phyloP scores from a whole-genome alignment of 352 stramenopile species.

The Pythium catenulatum region DNA sequence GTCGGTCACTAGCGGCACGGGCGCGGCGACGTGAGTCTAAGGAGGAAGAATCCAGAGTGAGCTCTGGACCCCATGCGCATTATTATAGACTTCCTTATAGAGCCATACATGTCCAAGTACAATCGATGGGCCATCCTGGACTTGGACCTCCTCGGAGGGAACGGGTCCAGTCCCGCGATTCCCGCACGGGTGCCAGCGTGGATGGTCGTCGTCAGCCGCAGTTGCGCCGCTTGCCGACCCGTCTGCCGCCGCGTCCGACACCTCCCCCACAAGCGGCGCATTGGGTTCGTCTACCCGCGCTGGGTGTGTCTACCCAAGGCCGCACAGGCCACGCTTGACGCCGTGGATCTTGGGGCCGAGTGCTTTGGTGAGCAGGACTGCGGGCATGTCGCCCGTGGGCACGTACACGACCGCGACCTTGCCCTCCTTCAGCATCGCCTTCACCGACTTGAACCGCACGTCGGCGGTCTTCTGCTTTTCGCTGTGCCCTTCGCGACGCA shows the following conservation, averaged over 20 bases:
- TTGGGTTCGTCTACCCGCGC: neutral
- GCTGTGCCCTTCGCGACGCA: neutral
- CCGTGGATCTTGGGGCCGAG: neutral
- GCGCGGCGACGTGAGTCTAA: too few species aligned
- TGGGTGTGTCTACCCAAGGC: neutral
- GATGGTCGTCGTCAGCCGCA: too few species aligned
- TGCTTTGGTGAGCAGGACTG: slow-evolving; percentile 52
- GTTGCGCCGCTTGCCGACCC: too few species aligned
- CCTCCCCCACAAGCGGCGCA: neutral
- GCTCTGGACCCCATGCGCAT: too few species aligned
- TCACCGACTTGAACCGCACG: slow-evolving; percentile 26
- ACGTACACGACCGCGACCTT: slow-evolving; percentile 48
- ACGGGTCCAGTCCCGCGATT: too few species aligned
- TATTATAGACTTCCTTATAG: too few species aligned
- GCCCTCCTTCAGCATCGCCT: slow-evolving; percentile 15
- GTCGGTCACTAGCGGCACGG: neutral
- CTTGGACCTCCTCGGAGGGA: too few species aligned
- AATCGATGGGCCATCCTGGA: too few species aligned
- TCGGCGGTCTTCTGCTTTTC: slow-evolving; percentile 51
- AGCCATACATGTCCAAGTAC: too few species aligned
- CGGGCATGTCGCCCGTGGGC: slow-evolving; percentile 7
- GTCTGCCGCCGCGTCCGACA: too few species aligned
- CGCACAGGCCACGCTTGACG: slow-evolving; percentile 24
- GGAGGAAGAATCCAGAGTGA: neutral
- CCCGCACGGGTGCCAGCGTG: too few species aligned